Evolutionary conservation across 2,329 filamentous ascomycete species (phyloP).

Genomic region (Stachybotrys chartarum): DNA sequence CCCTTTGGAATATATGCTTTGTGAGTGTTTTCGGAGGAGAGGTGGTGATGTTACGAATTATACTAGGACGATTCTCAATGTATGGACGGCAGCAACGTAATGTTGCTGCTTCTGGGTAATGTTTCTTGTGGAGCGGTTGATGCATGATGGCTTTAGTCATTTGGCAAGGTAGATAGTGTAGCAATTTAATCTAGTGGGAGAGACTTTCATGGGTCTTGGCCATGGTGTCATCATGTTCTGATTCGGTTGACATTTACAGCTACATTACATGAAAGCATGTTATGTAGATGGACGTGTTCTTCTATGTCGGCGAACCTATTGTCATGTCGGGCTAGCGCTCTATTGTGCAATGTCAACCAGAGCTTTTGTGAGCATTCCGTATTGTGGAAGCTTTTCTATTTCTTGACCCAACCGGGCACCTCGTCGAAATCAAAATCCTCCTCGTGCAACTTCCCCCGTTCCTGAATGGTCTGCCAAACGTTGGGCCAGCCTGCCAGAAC

Average conservation of each 20-base stretch:
- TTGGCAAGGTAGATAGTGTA: not conserved
- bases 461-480: constrained; percentile 61
- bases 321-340: no score
- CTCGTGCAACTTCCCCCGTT: constrained; percentile 43
- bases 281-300: no score
- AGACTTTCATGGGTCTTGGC: no score
- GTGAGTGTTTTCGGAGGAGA: constrained; percentile 5
- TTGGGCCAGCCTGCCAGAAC: constrained; percentile 68
- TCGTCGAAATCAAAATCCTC: constrained; percentile 54
- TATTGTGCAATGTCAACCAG: no score
- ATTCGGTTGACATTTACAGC: no score
- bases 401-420: constrained; percentile 70
- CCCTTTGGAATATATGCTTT: constrained; percentile 14
- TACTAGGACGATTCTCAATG: not conserved
- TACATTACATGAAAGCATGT: no score
- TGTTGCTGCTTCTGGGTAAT: not conserved
- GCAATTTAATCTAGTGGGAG: not conserved
- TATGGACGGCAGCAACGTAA: not conserved
- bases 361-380: no score
- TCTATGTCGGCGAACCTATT: no score
- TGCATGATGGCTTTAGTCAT: not conserved
- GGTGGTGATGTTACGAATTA: not conserved
- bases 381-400: constrained; percentile 4
- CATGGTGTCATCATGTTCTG: no score
- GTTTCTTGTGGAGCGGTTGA: not conserved